phyloP scores from a whole-genome alignment of 2,329 filamentous ascomycete species.

The Cyphellophora europaea region DNA sequence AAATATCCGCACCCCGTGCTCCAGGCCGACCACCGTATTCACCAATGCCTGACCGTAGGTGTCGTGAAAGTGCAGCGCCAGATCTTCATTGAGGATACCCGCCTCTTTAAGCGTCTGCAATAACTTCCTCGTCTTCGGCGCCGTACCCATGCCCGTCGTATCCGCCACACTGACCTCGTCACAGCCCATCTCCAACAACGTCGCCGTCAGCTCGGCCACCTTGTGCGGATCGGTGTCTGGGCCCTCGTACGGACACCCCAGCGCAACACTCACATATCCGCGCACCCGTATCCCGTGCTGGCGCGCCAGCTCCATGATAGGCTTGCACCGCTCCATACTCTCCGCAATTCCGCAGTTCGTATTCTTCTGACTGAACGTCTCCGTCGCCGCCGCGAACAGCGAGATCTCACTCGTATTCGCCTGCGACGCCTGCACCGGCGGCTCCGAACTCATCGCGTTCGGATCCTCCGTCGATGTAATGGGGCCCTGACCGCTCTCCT shows the following conservation, averaged over 20 bases:
- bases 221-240: slow-evolving; percentile 50
- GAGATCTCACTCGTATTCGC: slow-evolving; percentile 45
- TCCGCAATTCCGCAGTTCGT: slow-evolving; percentile 58
- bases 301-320: slow-evolving; percentile 48
- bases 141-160: slow-evolving; percentile 60
- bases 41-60: slow-evolving; percentile 57
- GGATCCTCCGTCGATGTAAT: slow-evolving; percentile 29
- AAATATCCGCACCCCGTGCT: slow-evolving; percentile 55
- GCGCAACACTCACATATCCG: slow-evolving; percentile 55
- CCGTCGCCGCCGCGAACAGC: slow-evolving; percentile 56
- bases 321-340: slow-evolving; percentile 49
- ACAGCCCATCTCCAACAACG: slow-evolving; percentile 55
- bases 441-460: slow-evolving; percentile 18
- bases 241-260: slow-evolving; percentile 59
- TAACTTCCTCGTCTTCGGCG: slow-evolving; percentile 49
- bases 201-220: slow-evolving; percentile 52
- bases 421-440: slow-evolving; percentile 20
- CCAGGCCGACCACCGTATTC: slow-evolving; percentile 52
- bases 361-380: slow-evolving; percentile 55
- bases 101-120: slow-evolving; percentile 50
- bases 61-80: slow-evolving; percentile 59
- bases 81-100: slow-evolving; percentile 49
- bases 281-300: slow-evolving; percentile 48
- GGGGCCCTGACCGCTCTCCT: slow-evolving; percentile 22
- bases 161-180: slow-evolving; percentile 58